These are phyloP conservation scores for Lichtheimia ramosa DNA, from an alignment of 371 early-diverging fungal genomes.

Conservation along the genomic window DNA sequence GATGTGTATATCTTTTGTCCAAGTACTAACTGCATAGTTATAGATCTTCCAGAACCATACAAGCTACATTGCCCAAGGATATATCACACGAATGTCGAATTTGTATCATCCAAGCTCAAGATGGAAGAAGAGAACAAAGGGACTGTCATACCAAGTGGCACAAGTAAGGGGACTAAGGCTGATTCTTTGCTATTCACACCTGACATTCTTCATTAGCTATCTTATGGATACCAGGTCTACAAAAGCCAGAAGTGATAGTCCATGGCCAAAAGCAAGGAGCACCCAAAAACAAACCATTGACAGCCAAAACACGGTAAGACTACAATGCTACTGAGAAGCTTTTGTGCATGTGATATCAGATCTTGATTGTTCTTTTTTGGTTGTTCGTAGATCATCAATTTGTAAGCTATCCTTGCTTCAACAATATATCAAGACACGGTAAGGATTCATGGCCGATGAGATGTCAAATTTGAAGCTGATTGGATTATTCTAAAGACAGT, in stretches of 20 bases:
- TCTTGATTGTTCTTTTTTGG: conserved; percentile 10
- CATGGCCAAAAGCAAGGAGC: conserved; percentile 60
- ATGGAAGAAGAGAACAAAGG: conserved; percentile 28
- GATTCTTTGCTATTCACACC: not conserved
- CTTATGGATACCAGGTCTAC: conserved; percentile 53
- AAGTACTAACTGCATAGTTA: not conserved
- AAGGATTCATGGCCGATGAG: not conserved
- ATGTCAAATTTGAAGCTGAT: not conserved
- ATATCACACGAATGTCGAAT: conserved; percentile 26
- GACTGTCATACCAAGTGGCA: conserved; percentile 39
- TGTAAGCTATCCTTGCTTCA: conserved; percentile 45
- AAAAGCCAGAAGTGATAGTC: conserved; percentile 54
- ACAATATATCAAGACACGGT: conserved; percentile 9
- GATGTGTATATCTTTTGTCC: not conserved
- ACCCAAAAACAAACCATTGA: conserved; percentile 47
- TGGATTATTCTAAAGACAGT: not conserved
- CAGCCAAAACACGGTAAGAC: conserved; percentile 39
- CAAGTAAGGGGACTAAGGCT: conserved; percentile 22
- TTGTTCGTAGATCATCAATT: conserved; percentile 31
- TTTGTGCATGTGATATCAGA: conserved; percentile 12
- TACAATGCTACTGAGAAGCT: not conserved
- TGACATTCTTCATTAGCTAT: conserved; percentile 30
- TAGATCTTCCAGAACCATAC: conserved; percentile 28
- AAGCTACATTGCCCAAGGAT: conserved; percentile 29
- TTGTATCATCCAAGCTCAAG: conserved; percentile 49